phyloP scores from a whole-genome alignment of 495 filamentous ascomycete genomes.

The Tuber brumale region DNA sequence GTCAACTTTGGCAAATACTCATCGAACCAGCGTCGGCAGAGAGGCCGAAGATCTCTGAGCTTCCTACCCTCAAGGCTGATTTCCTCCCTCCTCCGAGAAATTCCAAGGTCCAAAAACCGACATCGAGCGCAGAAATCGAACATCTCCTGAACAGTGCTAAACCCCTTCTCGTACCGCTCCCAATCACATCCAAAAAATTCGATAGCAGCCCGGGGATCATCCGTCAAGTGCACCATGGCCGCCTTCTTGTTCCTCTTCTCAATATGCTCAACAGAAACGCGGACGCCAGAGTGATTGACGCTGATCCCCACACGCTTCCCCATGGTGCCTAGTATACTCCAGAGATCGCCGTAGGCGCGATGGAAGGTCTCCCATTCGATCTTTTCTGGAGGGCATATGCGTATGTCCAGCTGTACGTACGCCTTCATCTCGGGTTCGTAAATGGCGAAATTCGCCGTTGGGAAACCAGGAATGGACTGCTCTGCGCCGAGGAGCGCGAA shows the following conservation, averaged over 20 bases:
- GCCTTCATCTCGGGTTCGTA: constrained; percentile 34
- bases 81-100: constrained; percentile 17
- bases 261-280: constrained; percentile 57
- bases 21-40: constrained; percentile 23
- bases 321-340: constrained; percentile 57
- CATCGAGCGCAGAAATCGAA: constrained; percentile 29
- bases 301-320: constrained; percentile 59
- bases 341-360: constrained; percentile 59
- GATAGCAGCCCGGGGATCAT: constrained; percentile 50
- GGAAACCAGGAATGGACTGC: constrained; percentile 16
- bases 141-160: constrained; percentile 22
- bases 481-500: constrained; percentile 20
- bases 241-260: constrained; percentile 52
- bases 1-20: constrained; percentile 22
- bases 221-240: constrained; percentile 53
- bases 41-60: constrained; percentile 18
- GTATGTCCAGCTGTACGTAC: constrained; percentile 61
- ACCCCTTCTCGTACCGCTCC: constrained; percentile 36
- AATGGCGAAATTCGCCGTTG: constrained; percentile 48
- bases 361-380: constrained; percentile 58
- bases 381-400: constrained; percentile 45
- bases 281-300: constrained; percentile 54
- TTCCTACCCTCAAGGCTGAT: background rate
- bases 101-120: constrained; percentile 15
- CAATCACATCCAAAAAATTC: constrained; percentile 54